A percentile compares a stretch with the other conserved stretches of the same genome.
Evolutionary conservation across 805 yeast genomes (phyloP).

Genomic region (Saturnispora gosingensis): DNA sequence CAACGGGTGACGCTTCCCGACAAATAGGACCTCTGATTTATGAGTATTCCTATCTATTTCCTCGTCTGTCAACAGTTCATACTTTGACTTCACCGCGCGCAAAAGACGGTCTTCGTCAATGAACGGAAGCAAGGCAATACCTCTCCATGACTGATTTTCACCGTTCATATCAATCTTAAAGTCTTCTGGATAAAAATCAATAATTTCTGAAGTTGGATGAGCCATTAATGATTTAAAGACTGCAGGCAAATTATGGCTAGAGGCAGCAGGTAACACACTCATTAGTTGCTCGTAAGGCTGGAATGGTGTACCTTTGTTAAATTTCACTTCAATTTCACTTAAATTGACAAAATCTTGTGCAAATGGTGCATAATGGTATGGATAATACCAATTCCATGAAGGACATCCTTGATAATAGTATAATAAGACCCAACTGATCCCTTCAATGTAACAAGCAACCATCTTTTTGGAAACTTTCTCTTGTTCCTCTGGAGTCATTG

Average conservation of each 20-base stretch:
- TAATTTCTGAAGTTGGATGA: constrained; percentile 67
- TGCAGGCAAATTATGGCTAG: constrained; percentile 77
- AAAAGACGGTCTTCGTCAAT: constrained; percentile 76
- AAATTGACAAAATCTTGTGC: constrained; percentile 71
- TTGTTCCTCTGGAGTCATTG: constrained; percentile 44
- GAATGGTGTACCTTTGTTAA: constrained; percentile 68
- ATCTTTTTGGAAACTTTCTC: constrained; percentile 47
- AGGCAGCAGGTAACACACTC: constrained; percentile 93
- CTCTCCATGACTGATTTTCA: constrained; percentile 91
- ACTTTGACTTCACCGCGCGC: constrained; percentile 54
- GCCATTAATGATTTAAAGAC: constrained; percentile 78
- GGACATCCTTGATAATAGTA: constrained; percentile 98
- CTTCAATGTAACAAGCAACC: constrained; percentile 74
- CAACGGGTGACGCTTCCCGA: constrained; percentile 54
- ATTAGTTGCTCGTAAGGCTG: constrained; percentile 87
- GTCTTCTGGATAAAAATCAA: constrained; percentile 84
- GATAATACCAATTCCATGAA: constrained; percentile 97
- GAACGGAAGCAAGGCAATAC: constrained; percentile 81
- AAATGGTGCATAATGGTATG: constrained; percentile 96
- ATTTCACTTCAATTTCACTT: constrained; percentile 42
- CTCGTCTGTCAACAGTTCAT: constrained; percentile 51
- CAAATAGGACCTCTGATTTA: constrained; percentile 58
- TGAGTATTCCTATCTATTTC: constrained; percentile 63
- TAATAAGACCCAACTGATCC: constrained; percentile 91
- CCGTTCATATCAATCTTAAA: constrained; percentile 94